A percentile compares a stretch with the other conserved stretches of the same genome.
phyloP scores from a whole-genome alignment of 2,329 filamentous ascomycete species.

The Colletotrichum lentis region DNA sequence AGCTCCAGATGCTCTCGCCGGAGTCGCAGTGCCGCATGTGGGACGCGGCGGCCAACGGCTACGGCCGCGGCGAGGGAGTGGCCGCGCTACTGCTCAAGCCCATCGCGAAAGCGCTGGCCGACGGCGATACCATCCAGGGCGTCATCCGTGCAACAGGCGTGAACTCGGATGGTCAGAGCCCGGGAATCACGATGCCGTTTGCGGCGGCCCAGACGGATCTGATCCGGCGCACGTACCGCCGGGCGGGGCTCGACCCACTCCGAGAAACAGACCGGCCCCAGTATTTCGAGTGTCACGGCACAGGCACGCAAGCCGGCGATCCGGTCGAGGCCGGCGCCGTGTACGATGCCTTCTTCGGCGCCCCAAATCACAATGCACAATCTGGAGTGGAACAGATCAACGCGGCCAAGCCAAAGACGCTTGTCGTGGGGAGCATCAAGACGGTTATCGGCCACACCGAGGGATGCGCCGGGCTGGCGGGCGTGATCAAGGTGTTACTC shows the following conservation, averaged over 20 bases:
- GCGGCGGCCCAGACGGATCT: constrained; percentile 41
- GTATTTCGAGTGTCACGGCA: constrained; percentile 49
- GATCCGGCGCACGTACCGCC: constrained; percentile 43
- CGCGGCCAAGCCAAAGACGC: constrained; percentile 50
- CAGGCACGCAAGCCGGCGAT: constrained; percentile 51
- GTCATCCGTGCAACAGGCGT: constrained; percentile 41
- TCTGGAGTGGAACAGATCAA: constrained; percentile 40
- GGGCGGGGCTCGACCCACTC: constrained; percentile 21
- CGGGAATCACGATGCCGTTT: constrained; percentile 49
- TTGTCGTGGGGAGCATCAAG: constrained; percentile 38
- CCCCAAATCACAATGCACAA: constrained; percentile 8
- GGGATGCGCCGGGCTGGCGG: constrained; percentile 42
- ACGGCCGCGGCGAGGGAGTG: constrained; percentile 61
- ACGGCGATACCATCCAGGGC: constrained; percentile 42
- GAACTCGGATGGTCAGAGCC: constrained; percentile 40
- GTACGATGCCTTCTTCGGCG: constrained; percentile 6
- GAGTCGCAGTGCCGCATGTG: constrained; percentile 50
- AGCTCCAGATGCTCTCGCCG: constrained; percentile 50
- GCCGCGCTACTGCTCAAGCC: constrained; percentile 57
- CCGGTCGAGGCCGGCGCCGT: constrained; percentile 49
- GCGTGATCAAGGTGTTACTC: constrained; percentile 40
- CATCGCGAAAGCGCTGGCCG: constrained; percentile 52
- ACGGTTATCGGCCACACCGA: constrained; percentile 44
- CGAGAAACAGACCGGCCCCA: constrained; percentile 31
- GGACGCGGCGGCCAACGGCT: constrained; percentile 58